These are phyloP conservation scores for Lineolata rhizophorae DNA, from an alignment of 495 filamentous ascomycete genomes.

Conservation along the genomic window DNA sequence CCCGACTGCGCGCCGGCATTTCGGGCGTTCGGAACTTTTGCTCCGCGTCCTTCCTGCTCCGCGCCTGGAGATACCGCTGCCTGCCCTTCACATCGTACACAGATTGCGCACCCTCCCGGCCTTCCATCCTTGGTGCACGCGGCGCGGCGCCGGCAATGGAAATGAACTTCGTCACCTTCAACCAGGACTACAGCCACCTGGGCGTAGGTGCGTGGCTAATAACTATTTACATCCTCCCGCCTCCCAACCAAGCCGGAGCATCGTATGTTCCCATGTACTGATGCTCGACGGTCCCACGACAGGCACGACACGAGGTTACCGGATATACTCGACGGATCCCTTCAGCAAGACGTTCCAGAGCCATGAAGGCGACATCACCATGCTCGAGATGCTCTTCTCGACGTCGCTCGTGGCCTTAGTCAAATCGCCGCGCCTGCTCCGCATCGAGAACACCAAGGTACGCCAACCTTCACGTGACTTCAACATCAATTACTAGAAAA, in stretches of 20 bases:
- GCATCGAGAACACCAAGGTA: conserved; percentile 96
- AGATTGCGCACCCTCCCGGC: no score
- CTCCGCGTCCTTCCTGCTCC: no score
- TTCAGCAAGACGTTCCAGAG: conserved; percentile 86
- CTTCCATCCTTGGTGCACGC: no score
- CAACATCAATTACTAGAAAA: not conserved
- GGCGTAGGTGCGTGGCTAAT: conserved; percentile 49
- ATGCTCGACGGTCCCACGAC: no score
- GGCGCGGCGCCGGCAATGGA: no score
- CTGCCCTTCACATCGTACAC: no score
- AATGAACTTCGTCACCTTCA: conserved; percentile 97
- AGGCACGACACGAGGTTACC: conserved; percentile 82
- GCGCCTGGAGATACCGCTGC: no score
- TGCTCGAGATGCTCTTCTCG: conserved; percentile 97
- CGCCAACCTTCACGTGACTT: conserved; percentile 10
- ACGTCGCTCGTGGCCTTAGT: conserved; percentile 93
- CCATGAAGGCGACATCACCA: conserved; percentile 76
- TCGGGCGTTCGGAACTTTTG: no score
- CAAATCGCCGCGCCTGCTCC: conserved; percentile 66
- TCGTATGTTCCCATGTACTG: not conserved
- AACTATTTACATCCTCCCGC: not conserved
- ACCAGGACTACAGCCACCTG: conserved; percentile 93
- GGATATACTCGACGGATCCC: conserved; percentile 87
- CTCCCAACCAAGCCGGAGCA: not conserved
- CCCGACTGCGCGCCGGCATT: no score